Conservation (phyloP, 139 green algal genomes). For the Pleodorina starrii region DNA sequence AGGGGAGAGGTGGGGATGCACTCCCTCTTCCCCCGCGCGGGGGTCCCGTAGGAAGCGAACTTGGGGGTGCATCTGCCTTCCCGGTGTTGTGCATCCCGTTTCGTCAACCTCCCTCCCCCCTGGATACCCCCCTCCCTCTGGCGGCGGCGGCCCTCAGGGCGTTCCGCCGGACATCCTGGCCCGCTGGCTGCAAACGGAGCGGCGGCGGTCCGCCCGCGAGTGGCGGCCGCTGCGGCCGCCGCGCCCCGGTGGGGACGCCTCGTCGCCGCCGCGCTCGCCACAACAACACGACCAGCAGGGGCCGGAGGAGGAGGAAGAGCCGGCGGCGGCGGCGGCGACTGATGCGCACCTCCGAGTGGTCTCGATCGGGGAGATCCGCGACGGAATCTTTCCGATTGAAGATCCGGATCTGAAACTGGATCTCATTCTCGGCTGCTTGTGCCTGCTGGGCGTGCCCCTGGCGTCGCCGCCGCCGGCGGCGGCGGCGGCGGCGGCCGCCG, state of each 20-base stretch:
- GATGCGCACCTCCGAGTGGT: slow-evolving; percentile 43
- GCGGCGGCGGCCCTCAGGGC: slow-evolving; percentile 9
- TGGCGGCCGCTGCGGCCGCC: slow-evolving; percentile 24
- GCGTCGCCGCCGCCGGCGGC: not conserved
- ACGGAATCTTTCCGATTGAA: slow-evolving; percentile 54
- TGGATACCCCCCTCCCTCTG: not conserved
- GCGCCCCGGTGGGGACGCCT: not conserved
- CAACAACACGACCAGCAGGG: too few species aligned
- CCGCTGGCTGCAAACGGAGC: slow-evolving; percentile 48
- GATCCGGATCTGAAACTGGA: slow-evolving; percentile 45
- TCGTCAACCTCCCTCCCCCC: too few species aligned
- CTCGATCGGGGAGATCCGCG: slow-evolving; percentile 51
- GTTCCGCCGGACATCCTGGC: slow-evolving; percentile 29
- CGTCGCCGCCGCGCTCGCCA: too few species aligned
- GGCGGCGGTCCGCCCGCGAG: not conserved
- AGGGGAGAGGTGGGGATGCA: too few species aligned
- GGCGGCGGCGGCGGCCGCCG: not conserved
- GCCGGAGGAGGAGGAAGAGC: not conserved
- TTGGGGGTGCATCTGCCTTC: too few species aligned
- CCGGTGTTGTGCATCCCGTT: too few species aligned
- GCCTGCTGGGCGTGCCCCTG: slow-evolving; percentile 72
- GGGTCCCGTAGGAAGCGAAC: too few species aligned
- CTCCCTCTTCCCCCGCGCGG: too few species aligned
- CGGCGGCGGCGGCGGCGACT: not conserved
- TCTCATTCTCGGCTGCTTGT: slow-evolving; percentile 67